These are phyloP conservation scores for Candida pseudofarinosa DNA, from an alignment of 805 yeast genomes.

Conservation along the genomic window DNA sequence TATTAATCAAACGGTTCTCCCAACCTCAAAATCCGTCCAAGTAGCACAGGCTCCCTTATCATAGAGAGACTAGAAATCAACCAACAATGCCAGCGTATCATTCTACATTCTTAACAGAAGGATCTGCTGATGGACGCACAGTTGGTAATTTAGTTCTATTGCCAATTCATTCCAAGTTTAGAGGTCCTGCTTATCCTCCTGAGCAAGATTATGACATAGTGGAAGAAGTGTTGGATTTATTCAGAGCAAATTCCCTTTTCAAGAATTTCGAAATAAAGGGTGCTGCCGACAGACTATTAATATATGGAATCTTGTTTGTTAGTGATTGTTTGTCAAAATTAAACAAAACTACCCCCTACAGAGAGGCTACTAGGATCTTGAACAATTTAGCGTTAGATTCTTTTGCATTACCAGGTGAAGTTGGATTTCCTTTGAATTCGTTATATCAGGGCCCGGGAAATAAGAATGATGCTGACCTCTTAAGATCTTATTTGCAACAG, in stretches of 20 bases:
- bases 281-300: constrained; percentile 85
- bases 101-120: constrained; percentile 70
- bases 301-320: constrained; percentile 87
- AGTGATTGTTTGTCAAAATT: constrained; percentile 78
- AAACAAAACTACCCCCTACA: constrained; percentile 41
- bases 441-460: constrained; percentile 70
- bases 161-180: constrained; percentile 76
- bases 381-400: constrained; percentile 84
- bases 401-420: constrained; percentile 91
- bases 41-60: not conserved
- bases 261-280: constrained; percentile 96
- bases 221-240: constrained; percentile 87
- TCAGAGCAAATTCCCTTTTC: constrained; percentile 94
- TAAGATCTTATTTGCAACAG: constrained; percentile 80
- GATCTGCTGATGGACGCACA: constrained; percentile 50
- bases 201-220: constrained; percentile 76
- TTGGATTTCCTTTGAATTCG: constrained; percentile 88
- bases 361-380: constrained; percentile 63
- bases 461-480: constrained; percentile 70
- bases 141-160: constrained; percentile 80
- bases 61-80: not conserved
- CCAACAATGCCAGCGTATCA: constrained; percentile 61
- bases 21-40: not conserved
- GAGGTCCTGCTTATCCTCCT: constrained; percentile 89
- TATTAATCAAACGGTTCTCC: not conserved